Base-by-base conservation (phyloP, 345 rosid genomes). In the Anastatica hierochuntica region DNA sequence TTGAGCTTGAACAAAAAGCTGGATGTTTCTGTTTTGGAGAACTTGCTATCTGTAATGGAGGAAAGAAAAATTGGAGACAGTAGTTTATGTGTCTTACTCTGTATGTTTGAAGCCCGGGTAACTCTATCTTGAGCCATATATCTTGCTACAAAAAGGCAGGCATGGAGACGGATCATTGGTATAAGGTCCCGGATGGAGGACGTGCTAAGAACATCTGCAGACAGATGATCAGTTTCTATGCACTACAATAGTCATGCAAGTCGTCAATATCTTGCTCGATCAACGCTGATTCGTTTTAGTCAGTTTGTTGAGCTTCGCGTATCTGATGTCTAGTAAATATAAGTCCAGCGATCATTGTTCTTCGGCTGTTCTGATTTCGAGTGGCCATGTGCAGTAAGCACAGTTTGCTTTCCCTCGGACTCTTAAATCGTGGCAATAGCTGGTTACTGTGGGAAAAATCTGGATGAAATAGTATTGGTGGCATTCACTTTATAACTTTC, bases 81-180 rank as follows among this genome's bases (percentile, higher is more conserved):
- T 13, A 7, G 40, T 14, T 74, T 90, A 53, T 80, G 40, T 37
- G 60, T 63, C 63, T 60, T 77, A 35, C 76, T 86, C n/a, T 50
- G 54, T 61, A 82, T 90, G 94, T 84, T 74, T 70, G 79, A 86
- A 60, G 76, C 90, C 15, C 67, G 66, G 4, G 88, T 55, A 74
- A 64, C 60, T 84, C 96, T 53, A 76, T 63, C 43, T 69, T 86
- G 72, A 82, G 63, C 75, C 75, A 77, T 64, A 76, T 86, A 60
- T 84, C 97, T 35, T 19, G 65, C 68, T 79, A 77, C 34, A 78
- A 96, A 33, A 86, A 86, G 73, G 64, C 70, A 61, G 97, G 97
- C 31, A 90, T 90, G 96, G 72, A 82, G 71, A 82, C 90, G 7
- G 97, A 90, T 77, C 94, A 90, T 49, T 90, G 94, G 97, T 86